Base-by-base conservation (phyloP, 1,284 basidiomycete species). In the Anthracocystis setariae region DNA sequence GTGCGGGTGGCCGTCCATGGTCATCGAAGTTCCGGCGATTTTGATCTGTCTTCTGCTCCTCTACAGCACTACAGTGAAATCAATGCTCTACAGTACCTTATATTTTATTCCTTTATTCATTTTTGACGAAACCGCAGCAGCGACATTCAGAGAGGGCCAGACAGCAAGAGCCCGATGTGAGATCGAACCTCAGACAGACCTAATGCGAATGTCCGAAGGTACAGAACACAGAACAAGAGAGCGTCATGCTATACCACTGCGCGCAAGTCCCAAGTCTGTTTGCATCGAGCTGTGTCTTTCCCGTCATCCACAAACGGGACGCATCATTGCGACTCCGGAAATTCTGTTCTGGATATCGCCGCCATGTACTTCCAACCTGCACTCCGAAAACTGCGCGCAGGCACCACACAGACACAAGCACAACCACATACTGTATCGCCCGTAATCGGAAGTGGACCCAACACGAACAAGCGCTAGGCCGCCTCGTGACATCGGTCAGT, bases 21-120 rank as follows among this genome's bases (percentile, higher is more conserved):
- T 20, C 40, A 23, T 42, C 40, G 40, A 42, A 9, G 40, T 42
- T 20, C 23, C 20, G 40, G 40, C 18, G 40, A 42, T 4, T 42
- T 42, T 23, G n/a, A n/a, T n/a, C 8, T 33, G 15, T 33, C 15
- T n/a, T 37, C n/a, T 37, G 5, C n/a, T 17, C 17, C n/a, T 37
- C 35, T n/a, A n/a, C n/a, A n/a, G n/a, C n/a, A n/a, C n/a, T n/a
- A n/a, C n/a, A n/a, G n/a, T n/a, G n/a, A n/a, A n/a, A n/a, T n/a
- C n/a, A n/a, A n/a, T n/a, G n/a, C n/a, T n/a, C n/a, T n/a, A n/a
- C n/a, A n/a, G n/a, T n/a, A n/a, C n/a, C n/a, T n/a, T 24, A 9
- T 21, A 42, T 7, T 29, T 29, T 7, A 29, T 29, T 29, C 29
- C 12, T 7, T 7, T 29, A 7, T 29, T 29, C 12, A 12, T 29